Evolutionary conservation across 306 rosid genomes (phyloP), one percentile per base, ranked within the genome.

Genomic region (Arachis stenosperma): DNA sequence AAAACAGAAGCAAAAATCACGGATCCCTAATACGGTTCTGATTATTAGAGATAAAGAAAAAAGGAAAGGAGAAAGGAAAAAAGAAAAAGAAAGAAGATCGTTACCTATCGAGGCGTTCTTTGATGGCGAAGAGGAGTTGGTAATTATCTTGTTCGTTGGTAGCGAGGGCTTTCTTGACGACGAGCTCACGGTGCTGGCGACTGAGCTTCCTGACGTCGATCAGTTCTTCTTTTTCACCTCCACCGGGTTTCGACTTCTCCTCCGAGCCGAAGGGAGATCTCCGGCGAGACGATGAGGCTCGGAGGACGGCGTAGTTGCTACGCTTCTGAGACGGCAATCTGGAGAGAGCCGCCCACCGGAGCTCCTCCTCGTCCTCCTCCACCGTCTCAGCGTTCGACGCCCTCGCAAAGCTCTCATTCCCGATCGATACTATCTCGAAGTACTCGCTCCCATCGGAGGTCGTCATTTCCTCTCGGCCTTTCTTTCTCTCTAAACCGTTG

Each of bases 361-460:
- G 86, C 85, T 92, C 88, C 39, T 63, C 85, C 64, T 88, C 95
- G 6, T 92, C 98, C 69, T 73, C 79, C 65, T 69, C 90, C 47
- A 92, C 80, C 7, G 78, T 58, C 1, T 92, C 89, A 0, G 95
- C 91, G 72, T 92, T 92, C 2, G 92, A 88, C 0, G 96, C 88
- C 67, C 90, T 71, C 0, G 86, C 71, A 44, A 90, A 90, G 7
- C 83, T 43, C 47, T 87, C 86, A 64, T 10, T 52, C 0, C 68
- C 59, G 7, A 37, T 0, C 0, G 78, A 69, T 0, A 47, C 88
- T 3, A 82, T 59, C 37, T 86, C 96, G 50, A 85, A 87, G 62
- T 59, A 92, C 83, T 92, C 96, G 82, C 92, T 92, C 14, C 98
- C 98, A 14, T 88, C 85, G 2, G 94, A 85, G 15, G 96, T 92